phyloP scores from a whole-genome alignment of 345 rosid species.

The Trapa incisa region DNA sequence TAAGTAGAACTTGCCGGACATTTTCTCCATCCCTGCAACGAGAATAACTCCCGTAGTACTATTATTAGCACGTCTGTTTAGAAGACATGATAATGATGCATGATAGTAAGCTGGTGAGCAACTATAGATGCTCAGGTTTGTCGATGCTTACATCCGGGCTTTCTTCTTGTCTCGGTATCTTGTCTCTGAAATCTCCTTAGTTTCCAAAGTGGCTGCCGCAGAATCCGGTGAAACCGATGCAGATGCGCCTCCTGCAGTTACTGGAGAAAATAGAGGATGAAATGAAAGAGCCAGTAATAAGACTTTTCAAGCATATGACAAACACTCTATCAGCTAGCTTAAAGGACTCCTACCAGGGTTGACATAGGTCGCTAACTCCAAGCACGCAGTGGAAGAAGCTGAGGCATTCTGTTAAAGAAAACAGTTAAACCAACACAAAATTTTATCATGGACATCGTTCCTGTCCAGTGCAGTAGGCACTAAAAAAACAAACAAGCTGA shows the following conservation, averaged over 20 bases:
- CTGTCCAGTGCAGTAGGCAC: no score
- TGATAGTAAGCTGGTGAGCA: neutral
- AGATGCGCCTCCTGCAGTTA: neutral
- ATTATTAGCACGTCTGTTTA: neutral
- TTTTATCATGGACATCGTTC: no score
- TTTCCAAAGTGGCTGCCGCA: neutral
- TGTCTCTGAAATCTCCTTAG: neutral
- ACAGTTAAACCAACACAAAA: neutral
- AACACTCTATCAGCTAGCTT: neutral
- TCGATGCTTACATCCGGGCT: neutral
- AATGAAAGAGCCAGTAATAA: neutral
- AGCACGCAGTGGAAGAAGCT: neutral
- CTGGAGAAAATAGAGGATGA: constrained; percentile 5
- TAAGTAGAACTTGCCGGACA: neutral
- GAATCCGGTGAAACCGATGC: neutral
- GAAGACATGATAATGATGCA: neutral
- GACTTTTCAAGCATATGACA: neutral
- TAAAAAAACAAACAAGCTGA: neutral
- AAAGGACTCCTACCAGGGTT: neutral
- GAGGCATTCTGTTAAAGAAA: neutral
- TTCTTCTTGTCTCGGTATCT: constrained; percentile 1
- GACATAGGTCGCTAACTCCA: neutral
- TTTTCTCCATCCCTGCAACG: constrained; percentile 5
- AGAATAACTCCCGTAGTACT: neutral
- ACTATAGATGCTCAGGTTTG: neutral